Base-by-base conservation (phyloP, 306 rosid species). In the Calophaca sinica region DNA sequence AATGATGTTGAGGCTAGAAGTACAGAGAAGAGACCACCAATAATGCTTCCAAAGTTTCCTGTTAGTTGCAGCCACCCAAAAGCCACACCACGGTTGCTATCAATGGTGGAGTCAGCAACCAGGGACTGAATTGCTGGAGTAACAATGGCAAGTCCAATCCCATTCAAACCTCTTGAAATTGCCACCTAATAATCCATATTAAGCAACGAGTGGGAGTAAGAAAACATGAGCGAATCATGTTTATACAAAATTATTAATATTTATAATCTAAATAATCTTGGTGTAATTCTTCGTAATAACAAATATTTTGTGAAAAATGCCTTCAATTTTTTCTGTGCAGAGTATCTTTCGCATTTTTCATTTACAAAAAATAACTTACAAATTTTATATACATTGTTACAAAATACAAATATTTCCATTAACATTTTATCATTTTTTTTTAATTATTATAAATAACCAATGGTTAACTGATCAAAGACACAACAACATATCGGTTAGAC, bases 71-170 rank as follows among this genome's bases (percentile, higher is more conserved):
- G 85, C 93, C 96, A 91, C 60, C 98, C 97, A 62, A 93, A 93
- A 10, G 97, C 96, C 39, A 71, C 9, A 0, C 98, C 98, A 1
- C 91, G 93, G 68, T 89, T 91, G 83, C 75, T 71, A 4, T 91
- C 94, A 11, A 88, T 80, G 6, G 94, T 89, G 31, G 96, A 89
- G 54, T 93, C 98, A 9, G 96, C 98, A 42, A 91, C 87, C 0
- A 91, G 81, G 28, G 98, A 93, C 66, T 70, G 92, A 70, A 93
- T 88, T 42, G 98, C 93, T 15, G 97, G 98, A 64, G 49, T 61
- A 15, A 91, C 96, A 52, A 93, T 88, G 76, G 96, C 98, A 5
- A 93, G 92, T 62, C 98, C 98, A 38, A 93, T 88, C 59, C 98
- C 98, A 48, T 91, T 93, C 65, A 91, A 86, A 10, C 92, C 98